Conservation (phyloP, 805 yeast genomes). For the Sugiyamaella valdiviana region DNA sequence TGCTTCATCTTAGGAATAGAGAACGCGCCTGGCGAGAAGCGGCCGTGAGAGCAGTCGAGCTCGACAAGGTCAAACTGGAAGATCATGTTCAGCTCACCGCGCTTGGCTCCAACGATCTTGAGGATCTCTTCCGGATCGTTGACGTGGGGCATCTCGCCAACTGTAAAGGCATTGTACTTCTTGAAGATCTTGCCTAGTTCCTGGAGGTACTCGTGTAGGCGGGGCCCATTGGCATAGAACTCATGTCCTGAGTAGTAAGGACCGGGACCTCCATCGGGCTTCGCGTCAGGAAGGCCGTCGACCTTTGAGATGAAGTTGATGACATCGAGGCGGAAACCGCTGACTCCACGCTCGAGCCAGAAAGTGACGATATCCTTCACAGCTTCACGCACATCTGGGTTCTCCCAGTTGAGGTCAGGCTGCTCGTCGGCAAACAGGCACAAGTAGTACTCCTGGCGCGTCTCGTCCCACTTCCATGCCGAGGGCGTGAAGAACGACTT, state of each 20-base stretch:
- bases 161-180: conserved; percentile 48
- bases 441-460: conserved; percentile 50
- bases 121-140: conserved; percentile 24
- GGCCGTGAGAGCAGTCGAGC: conserved; percentile 2
- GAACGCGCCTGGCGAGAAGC: not conserved
- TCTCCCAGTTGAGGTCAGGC: conserved; percentile 62
- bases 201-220: conserved; percentile 53
- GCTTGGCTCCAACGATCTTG: conserved; percentile 20
- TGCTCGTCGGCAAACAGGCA: conserved; percentile 48
- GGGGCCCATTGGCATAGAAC: conserved; percentile 42
- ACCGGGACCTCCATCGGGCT: conserved; percentile 37
- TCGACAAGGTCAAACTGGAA: conserved; percentile 22
- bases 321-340: conserved; percentile 53
- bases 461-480: conserved; percentile 53
- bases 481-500: conserved; percentile 45
- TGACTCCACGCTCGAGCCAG: conserved; percentile 51
- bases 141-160: conserved; percentile 48
- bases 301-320: conserved; percentile 50
- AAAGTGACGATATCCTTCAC: conserved; percentile 45
- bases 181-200: conserved; percentile 41
- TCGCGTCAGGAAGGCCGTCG: conserved; percentile 43
- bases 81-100: conserved; percentile 25
- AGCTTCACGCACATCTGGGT: conserved; percentile 34
- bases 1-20: conserved; percentile 1
- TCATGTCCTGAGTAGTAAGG: conserved; percentile 38